These are phyloP conservation scores for Fulvia fulva DNA, from an alignment of 2,329 filamentous ascomycete genomes.

Conservation along the genomic window DNA sequence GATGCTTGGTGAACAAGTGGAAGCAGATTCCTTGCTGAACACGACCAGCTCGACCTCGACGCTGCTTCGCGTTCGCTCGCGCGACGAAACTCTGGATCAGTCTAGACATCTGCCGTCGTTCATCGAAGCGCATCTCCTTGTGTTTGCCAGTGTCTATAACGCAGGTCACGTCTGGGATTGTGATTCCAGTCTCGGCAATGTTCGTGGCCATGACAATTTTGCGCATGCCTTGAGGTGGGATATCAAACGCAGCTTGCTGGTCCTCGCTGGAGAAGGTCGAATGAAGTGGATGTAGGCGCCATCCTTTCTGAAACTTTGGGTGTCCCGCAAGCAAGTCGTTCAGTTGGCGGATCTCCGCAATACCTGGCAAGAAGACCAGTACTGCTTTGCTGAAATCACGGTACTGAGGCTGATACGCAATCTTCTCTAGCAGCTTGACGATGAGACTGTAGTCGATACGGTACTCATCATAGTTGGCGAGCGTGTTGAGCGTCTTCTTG, in stretches of 20 bases:
- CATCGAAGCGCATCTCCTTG: slow-evolving; percentile 95
- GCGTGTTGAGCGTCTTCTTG: slow-evolving; percentile 66
- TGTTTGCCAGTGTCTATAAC: slow-evolving; percentile 97
- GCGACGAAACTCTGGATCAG: slow-evolving; percentile 95
- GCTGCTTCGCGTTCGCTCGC: slow-evolving; percentile 89
- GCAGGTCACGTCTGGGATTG: slow-evolving; percentile 94
- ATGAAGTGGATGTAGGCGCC: slow-evolving; percentile 86
- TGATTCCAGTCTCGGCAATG: slow-evolving; percentile 97
- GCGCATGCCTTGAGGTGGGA: slow-evolving; percentile 74
- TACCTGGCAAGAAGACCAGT: slow-evolving; percentile 89
- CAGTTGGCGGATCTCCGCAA: slow-evolving; percentile 66
- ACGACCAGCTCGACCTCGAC: slow-evolving; percentile 87
- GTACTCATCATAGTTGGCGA: slow-evolving; percentile 82
- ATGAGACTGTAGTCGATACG: slow-evolving; percentile 86
- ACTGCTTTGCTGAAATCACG: slow-evolving; percentile 79
- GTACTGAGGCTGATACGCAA: slow-evolving; percentile 66
- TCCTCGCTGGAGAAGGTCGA: slow-evolving; percentile 95
- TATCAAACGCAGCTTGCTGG: slow-evolving; percentile 84
- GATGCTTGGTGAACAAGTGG: slow-evolving; percentile 86
- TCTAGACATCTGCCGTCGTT: slow-evolving; percentile 82
- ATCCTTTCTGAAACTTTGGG: slow-evolving; percentile 68
- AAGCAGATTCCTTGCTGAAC: slow-evolving; percentile 95
- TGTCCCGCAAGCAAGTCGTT: slow-evolving; percentile 81
- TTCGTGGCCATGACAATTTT: slow-evolving; percentile 98
- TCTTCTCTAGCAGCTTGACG: slow-evolving; percentile 69